A percentile compares a stretch with the other conserved stretches of the same genome.
Evolutionary conservation across 148 eudicot genomes (phyloP).

Genomic region (Salicornia ramosissima): DNA sequence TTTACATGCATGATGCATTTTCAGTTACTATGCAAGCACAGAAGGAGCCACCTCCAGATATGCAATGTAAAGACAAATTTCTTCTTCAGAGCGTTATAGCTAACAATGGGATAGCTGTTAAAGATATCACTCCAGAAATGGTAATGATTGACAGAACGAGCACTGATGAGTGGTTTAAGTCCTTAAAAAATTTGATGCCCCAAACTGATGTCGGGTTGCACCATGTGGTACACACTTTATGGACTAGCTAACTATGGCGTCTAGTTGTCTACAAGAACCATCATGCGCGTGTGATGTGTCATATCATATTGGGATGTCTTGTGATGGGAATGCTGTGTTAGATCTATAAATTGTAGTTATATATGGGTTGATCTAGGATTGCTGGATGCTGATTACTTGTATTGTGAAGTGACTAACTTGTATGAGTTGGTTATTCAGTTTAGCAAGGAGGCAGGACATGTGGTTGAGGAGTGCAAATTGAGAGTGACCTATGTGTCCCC

Average conservation of each 20-base stretch:
- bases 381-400: not conserved
- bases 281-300: too few species aligned
- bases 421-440: conserved; percentile 36
- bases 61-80: conserved; percentile 88
- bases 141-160: conserved; percentile 30
- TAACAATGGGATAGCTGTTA: conserved; percentile 32
- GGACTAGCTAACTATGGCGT: too few species aligned
- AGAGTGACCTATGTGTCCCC: conserved; percentile 66
- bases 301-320: too few species aligned
- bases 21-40: conserved; percentile 97
- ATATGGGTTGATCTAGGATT: too few species aligned
- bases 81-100: conserved; percentile 73
- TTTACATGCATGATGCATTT: not conserved
- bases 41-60: conserved; percentile 65
- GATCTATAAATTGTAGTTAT: not conserved
- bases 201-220: too few species aligned
- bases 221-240: too few species aligned
- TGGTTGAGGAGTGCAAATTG: conserved; percentile 73
- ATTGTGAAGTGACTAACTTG: conserved; percentile 7
- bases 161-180: not conserved
- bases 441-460: conserved; percentile 60
- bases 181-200: not conserved
- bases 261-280: too few species aligned
- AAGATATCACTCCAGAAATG: conserved; percentile 75
- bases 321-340: not conserved